Conservation (phyloP, 106 monocot genomes). For the Dactylorhiza incarnata region DNA sequence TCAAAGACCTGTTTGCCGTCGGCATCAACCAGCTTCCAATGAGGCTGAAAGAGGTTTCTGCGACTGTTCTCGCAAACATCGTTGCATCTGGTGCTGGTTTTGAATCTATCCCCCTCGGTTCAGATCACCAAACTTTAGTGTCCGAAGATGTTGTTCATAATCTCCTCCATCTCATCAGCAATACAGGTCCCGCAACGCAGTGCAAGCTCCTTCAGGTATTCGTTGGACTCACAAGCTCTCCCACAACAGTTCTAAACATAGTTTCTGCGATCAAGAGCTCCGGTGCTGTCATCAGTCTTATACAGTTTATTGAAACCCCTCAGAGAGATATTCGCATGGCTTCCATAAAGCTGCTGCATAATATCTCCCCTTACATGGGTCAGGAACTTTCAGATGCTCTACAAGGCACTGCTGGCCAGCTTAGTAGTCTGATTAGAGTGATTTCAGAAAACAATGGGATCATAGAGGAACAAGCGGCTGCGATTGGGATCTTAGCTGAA, state of each 20-base stretch:
- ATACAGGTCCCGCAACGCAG: conserved; percentile 90
- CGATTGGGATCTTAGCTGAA: conserved; percentile 59
- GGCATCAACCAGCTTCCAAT: conserved; percentile 54
- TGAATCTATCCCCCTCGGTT: conserved; percentile 51
- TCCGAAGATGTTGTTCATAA: conserved; percentile 80
- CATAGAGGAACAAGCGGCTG: conserved; percentile 85
- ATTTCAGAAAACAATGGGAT: conserved; percentile 55
- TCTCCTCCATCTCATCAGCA: conserved; percentile 87
- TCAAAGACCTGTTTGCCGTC: conserved; percentile 54
- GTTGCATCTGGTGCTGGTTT: conserved; percentile 50
- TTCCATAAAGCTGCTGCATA: conserved; percentile 68
- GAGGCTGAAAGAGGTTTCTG: conserved; percentile 65
- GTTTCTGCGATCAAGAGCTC: conserved; percentile 80
- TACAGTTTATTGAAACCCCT: conserved; percentile 83
- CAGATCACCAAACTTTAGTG: conserved; percentile 46
- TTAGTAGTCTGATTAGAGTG: conserved; percentile 49
- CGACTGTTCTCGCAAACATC: conserved; percentile 57
- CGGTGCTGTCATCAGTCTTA: conserved; percentile 75
- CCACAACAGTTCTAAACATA: conserved; percentile 39
- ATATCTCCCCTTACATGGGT: conserved; percentile 68
- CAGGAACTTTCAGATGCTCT: conserved; percentile 68
- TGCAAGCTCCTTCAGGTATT: conserved; percentile 86
- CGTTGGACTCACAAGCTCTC: conserved; percentile 68
- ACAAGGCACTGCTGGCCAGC: conserved; percentile 44
- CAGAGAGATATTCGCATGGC: conserved; percentile 63